Percentiles rank a stretch among this genome's conserved stretches.
phyloP scores from a whole-genome alignment of 2,329 filamentous ascomycete genomes.

The Ophiostoma perfectum region DNA sequence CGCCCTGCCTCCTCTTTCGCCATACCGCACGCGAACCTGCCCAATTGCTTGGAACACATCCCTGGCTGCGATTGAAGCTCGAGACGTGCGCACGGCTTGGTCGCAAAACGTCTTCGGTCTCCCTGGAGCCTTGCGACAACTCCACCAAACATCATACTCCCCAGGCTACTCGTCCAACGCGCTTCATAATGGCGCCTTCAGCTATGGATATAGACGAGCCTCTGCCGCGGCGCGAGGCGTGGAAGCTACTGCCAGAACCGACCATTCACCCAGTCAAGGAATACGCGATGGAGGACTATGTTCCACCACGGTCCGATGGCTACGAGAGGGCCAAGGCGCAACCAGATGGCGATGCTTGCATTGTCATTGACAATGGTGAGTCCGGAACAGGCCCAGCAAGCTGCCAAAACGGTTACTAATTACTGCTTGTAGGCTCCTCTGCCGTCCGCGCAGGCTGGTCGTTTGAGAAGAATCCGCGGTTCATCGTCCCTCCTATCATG shows the following conservation, averaged over 20 bases:
- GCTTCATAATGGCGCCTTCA: constrained; percentile 3
- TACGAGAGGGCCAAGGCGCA: constrained; percentile 60
- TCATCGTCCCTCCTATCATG: constrained; percentile 82
- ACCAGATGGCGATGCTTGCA: constrained; percentile 59
- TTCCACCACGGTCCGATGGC: constrained; percentile 57
- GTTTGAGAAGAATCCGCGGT: constrained; percentile 74
- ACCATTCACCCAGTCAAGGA: constrained; percentile 59
- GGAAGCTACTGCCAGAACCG: constrained; percentile 47
- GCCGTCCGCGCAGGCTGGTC: constrained; percentile 92
- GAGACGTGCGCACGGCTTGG: background rate
- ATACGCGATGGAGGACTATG: constrained; percentile 53
- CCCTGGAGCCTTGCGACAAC: background rate
- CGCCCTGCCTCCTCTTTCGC: background rate
- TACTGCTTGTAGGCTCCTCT: constrained; percentile 54
- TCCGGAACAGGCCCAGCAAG: too few species aligned
- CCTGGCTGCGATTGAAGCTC: constrained; percentile 1
- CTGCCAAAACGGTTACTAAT: too few species aligned
- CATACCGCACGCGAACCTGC: background rate
- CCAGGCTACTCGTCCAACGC: background rate
- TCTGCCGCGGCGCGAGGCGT: constrained; percentile 36
- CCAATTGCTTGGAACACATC: background rate
- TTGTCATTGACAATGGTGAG: constrained; percentile 89
- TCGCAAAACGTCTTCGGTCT: constrained; percentile 2
- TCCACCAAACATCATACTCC: background rate
- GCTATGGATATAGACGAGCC: constrained; percentile 47